phyloP scores from a whole-genome alignment of 192 early-diverging fungal genomes.

The Borealophlyctis nickersoniae region DNA sequence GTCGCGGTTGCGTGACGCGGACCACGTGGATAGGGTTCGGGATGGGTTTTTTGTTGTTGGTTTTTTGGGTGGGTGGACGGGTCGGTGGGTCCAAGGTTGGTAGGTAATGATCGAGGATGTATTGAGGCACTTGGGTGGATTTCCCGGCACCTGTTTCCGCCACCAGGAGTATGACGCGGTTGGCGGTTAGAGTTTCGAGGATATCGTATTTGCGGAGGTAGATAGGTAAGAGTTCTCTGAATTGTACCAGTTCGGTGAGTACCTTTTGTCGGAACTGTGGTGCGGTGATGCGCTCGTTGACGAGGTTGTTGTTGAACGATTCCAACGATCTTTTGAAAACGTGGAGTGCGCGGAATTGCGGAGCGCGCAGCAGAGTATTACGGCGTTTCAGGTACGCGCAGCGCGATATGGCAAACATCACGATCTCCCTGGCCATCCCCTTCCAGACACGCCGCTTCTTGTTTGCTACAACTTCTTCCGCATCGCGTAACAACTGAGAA shows the following conservation, averaged over 20 bases:
- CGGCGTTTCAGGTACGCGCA: not conserved
- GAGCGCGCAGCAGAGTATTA: not conserved
- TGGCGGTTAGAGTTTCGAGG: not conserved
- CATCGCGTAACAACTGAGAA: too few relatives aligned
- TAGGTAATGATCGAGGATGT: slow-evolving; percentile 59
- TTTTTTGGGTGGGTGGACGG: not conserved
- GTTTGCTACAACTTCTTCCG: too few relatives aligned
- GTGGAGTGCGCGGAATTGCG: not conserved
- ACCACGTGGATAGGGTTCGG: slow-evolving; percentile 31
- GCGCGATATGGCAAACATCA: not conserved
- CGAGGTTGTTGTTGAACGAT: not conserved
- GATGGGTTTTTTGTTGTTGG: not conserved
- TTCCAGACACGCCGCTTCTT: too few relatives aligned
- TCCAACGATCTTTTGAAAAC: not conserved
- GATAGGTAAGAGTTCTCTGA: not conserved
- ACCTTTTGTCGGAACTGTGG: not conserved
- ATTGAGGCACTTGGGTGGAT: slow-evolving; percentile 83
- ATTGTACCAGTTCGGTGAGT: not conserved
- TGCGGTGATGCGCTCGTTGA: not conserved
- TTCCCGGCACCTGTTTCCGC: slow-evolving; percentile 52
- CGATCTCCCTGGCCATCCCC: too few relatives aligned
- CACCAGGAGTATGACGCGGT: slow-evolving; percentile 39
- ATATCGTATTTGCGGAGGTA: not conserved
- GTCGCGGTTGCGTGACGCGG: slow-evolving; percentile 83
- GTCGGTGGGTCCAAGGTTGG: not conserved